These are phyloP conservation scores for Kickxella alabastrina DNA, from an alignment of 192 early-diverging fungal genomes.

Conservation along the genomic window DNA sequence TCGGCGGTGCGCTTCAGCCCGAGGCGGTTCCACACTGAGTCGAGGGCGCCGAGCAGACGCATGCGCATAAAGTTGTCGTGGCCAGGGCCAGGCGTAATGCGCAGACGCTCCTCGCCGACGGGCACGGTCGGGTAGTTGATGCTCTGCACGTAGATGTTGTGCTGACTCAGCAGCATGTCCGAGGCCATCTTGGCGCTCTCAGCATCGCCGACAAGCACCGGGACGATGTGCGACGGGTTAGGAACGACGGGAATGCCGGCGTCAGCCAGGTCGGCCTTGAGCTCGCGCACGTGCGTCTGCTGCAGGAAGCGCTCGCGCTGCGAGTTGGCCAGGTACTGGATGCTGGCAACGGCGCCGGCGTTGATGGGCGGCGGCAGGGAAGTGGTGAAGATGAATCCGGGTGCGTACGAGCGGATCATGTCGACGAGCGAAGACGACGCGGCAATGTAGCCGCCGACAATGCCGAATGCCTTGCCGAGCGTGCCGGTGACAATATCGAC, in stretches of 20 bases:
- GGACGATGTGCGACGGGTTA: conserved; percentile 99
- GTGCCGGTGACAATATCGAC: conserved; percentile 96
- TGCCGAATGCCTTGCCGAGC: conserved; percentile 94
- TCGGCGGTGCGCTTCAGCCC: conserved; percentile 79
- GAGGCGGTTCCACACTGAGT: conserved; percentile 83
- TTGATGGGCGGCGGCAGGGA: conserved; percentile 93
- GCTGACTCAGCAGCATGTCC: conserved; percentile 85
- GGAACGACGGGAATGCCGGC: conserved; percentile 94
- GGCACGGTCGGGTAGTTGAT: conserved; percentile 99
- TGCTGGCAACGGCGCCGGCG: conserved; percentile 85
- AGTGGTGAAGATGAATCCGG: conserved; percentile 99
- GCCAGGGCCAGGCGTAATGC: conserved; percentile 97
- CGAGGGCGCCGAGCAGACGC: conserved; percentile 76
- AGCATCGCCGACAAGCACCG: conserved; percentile 95
- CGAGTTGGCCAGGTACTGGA: conserved; percentile 87
- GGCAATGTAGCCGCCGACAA: conserved; percentile 97
- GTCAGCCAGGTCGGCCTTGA: conserved; percentile 76
- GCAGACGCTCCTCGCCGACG: conserved; percentile 91
- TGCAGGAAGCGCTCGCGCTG: conserved; percentile 83
- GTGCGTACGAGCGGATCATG: conserved; percentile 96
- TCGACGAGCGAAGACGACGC: conserved; percentile 83
- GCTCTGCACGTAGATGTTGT: conserved; percentile 95
- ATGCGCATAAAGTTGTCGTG: conserved; percentile 80
- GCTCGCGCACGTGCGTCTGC: conserved; percentile 85
- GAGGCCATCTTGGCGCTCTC: conserved; percentile 88